Percentiles rank a stretch among this genome's conserved stretches.
phyloP scores from a whole-genome alignment of 768 basidiomycete genomes.

The Leucocoprinus birnbaumii region DNA sequence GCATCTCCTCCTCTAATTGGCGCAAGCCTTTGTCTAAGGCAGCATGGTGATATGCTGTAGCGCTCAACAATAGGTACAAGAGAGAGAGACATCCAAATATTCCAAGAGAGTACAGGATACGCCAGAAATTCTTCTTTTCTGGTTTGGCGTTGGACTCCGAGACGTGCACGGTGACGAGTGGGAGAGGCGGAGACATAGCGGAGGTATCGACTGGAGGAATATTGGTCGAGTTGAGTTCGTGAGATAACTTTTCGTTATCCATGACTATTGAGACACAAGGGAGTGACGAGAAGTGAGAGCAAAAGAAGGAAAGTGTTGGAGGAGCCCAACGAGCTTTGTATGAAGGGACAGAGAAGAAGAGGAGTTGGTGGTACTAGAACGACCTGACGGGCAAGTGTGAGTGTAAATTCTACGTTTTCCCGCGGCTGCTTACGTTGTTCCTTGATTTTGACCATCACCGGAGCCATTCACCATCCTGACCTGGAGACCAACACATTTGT shows the following conservation, averaged over 20 bases:
- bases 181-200: not conserved
- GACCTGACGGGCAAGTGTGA: not conserved
- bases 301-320: not conserved
- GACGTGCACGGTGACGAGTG: not conserved
- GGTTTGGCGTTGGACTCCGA: not conserved
- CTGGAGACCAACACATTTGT: not conserved
- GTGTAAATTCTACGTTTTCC: conserved; percentile 8
- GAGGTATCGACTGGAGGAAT: not conserved
- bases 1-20: conserved; percentile 6
- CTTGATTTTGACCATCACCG: not conserved
- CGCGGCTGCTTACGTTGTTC: not conserved
- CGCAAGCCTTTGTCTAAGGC: conserved; percentile 3
- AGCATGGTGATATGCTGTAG: conserved; percentile 5
- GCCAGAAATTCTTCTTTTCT: not conserved
- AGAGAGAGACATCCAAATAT: conserved; percentile 11
- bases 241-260: conserved; percentile 1
- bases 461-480: not conserved
- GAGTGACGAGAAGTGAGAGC: not conserved
- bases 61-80: conserved; percentile 6
- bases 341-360: not conserved
- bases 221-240: not conserved
- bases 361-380: not conserved
- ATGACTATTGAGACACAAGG: conserved; percentile 6
- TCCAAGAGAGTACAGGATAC: not conserved
- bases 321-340: not conserved